Evolutionary conservation across 257 asterid genomes (phyloP).

Genomic region (Solanum verrucosum): DNA sequence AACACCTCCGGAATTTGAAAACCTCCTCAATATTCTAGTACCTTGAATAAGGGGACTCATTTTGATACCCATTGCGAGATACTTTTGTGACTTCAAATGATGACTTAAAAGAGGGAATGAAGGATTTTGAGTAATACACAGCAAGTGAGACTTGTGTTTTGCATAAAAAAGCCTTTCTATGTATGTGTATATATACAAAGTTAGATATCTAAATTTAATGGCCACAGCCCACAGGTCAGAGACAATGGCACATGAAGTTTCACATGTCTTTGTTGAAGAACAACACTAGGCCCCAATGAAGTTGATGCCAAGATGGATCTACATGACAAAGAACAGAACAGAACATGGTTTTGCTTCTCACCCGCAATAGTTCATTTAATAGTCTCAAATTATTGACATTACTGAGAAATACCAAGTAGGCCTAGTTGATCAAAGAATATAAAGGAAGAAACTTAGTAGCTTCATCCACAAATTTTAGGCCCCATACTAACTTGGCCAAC

Average conservation of each 20-base stretch:
- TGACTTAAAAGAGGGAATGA: fast-evolving
- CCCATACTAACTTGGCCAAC: not conserved
- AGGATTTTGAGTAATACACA: not conserved
- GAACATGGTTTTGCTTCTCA: not conserved
- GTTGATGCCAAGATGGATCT: not conserved
- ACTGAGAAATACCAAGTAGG: too few species aligned
- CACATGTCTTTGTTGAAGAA: not conserved
- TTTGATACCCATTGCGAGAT: too few species aligned
- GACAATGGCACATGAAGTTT: not conserved
- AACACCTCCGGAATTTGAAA: too few species aligned
- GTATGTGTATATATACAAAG: not conserved
- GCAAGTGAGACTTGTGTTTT: too few species aligned
- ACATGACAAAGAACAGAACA: not conserved
- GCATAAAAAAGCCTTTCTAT: not conserved
- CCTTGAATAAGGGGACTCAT: too few species aligned
- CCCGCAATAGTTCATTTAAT: too few species aligned
- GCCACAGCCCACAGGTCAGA: not conserved
- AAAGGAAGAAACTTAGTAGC: not conserved
- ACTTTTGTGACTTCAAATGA: too few species aligned
- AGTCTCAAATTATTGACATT: too few species aligned
- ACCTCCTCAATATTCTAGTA: too few species aligned
- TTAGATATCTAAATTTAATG: not conserved
- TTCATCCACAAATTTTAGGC: not conserved
- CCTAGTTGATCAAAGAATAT: too few species aligned
- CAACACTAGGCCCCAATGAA: not conserved